Conservation (phyloP, 495 filamentous ascomycete genomes). For the Xylaria bambusicola region DNA sequence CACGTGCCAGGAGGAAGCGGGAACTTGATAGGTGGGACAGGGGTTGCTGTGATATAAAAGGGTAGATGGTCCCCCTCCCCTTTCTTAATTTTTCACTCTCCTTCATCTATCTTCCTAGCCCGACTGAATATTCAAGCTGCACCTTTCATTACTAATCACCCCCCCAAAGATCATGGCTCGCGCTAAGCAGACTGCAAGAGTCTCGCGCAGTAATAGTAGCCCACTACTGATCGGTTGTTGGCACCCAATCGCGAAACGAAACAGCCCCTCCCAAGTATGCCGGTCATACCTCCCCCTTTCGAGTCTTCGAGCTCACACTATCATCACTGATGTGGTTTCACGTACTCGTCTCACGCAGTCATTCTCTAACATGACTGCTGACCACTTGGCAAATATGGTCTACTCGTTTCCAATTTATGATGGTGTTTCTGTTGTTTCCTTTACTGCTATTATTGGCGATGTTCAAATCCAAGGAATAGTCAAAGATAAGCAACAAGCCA, state of each 20-base stretch:
- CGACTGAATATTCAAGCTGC: no score
- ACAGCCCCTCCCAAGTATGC: background rate
- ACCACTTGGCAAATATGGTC: conserved; percentile 49
- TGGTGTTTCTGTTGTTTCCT: conserved; percentile 64
- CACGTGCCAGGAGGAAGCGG: no score
- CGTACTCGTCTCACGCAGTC: conserved; percentile 62
- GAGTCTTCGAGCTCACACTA: conserved; percentile 51
- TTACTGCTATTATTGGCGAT: conserved; percentile 56
- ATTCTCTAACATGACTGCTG: conserved; percentile 54
- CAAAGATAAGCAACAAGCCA: conserved; percentile 61
- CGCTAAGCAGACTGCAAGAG: background rate
- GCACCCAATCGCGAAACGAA: background rate
- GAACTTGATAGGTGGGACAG: no score
- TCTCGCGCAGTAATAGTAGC: background rate
- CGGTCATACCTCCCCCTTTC: conserved; percentile 57
- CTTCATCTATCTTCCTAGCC: no score
- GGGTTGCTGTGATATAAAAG: no score
- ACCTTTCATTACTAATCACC: no score
- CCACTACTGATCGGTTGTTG: conserved; percentile 5
- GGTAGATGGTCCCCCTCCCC: no score
- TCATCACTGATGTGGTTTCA: conserved; percentile 57
- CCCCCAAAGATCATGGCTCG: background rate
- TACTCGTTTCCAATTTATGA: conserved; percentile 72
- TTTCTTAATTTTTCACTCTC: no score
- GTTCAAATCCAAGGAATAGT: conserved; percentile 58